phyloP scores from a whole-genome alignment of 306 rosid genomes.

The Senna siamea region DNA sequence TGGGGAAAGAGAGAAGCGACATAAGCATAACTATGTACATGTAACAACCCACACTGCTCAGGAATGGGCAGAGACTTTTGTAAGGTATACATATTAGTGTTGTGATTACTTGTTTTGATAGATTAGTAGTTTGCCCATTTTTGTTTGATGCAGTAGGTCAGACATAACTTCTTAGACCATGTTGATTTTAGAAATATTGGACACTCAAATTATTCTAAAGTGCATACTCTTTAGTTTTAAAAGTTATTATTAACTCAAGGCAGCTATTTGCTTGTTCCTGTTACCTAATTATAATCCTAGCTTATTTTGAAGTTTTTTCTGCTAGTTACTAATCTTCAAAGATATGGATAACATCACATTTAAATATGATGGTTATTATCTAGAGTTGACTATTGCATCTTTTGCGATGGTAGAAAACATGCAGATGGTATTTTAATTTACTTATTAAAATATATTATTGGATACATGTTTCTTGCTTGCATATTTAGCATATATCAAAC shows the following conservation, averaged over 20 bases:
- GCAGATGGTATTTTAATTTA: constrained; percentile 12
- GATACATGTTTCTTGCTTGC: constrained; percentile 28
- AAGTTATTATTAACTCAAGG: not conserved
- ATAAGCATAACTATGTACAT: constrained; percentile 74
- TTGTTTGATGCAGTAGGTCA: not conserved
- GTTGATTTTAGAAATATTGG: constrained; percentile 21
- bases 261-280: constrained; percentile 4
- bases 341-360: constrained; percentile 8
- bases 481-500: constrained; percentile 28
- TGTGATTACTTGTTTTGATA: constrained; percentile 4
- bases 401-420: constrained; percentile 14
- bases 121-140: not conserved
- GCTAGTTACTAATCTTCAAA: not conserved
- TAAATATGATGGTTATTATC: constrained; percentile 15
- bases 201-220: constrained; percentile 3
- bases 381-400: not conserved
- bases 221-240: not conserved
- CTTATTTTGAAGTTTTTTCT: constrained; percentile 6
- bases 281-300: constrained; percentile 8
- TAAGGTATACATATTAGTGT: constrained; percentile 58
- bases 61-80: constrained; percentile 99
- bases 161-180: not conserved
- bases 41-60: constrained; percentile 93
- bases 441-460: constrained; percentile 10
- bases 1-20: constrained; percentile 82